phyloP scores from a whole-genome alignment of 257 asterid species.

The Petrea volubilis region DNA sequence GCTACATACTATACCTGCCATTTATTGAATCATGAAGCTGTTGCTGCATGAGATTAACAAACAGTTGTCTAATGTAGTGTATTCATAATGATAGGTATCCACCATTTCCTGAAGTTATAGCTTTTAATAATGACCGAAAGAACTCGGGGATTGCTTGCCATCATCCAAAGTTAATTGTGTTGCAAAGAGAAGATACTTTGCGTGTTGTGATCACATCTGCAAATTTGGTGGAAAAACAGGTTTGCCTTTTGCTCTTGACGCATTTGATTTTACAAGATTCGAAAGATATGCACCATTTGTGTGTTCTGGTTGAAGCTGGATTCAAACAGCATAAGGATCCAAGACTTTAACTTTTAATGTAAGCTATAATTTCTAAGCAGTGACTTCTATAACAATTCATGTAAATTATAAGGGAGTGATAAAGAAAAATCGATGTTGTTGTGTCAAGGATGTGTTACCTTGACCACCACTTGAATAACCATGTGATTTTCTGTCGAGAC shows the following conservation, averaged over 20 bases:
- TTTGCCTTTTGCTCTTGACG: slow-evolving; percentile 24
- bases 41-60: slow-evolving; percentile 20
- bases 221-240: slow-evolving; percentile 89
- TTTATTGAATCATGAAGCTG: slow-evolving; percentile 17
- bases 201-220: slow-evolving; percentile 89
- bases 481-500: not conserved
- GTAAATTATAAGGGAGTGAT: not conserved
- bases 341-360: slow-evolving; percentile 1
- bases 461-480: slow-evolving; percentile 1
- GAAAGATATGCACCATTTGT: slow-evolving; percentile 20
- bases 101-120: slow-evolving; percentile 87
- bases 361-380: not conserved
- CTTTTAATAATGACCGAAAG: slow-evolving; percentile 80
- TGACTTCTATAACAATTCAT: not conserved
- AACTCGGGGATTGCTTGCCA: slow-evolving; percentile 87
- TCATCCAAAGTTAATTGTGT: slow-evolving; percentile 81
- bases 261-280: slow-evolving; percentile 16
- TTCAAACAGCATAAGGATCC: not conserved
- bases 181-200: slow-evolving; percentile 74
- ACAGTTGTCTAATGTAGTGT: slow-evolving; percentile 25
- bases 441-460: slow-evolving; percentile 13
- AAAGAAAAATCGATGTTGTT: not conserved
- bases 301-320: not conserved
- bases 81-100: slow-evolving; percentile 63
- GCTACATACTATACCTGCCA: slow-evolving; percentile 29